Base-by-base conservation (phyloP, 768 basidiomycete genomes). In the Grammothele lineata region DNA sequence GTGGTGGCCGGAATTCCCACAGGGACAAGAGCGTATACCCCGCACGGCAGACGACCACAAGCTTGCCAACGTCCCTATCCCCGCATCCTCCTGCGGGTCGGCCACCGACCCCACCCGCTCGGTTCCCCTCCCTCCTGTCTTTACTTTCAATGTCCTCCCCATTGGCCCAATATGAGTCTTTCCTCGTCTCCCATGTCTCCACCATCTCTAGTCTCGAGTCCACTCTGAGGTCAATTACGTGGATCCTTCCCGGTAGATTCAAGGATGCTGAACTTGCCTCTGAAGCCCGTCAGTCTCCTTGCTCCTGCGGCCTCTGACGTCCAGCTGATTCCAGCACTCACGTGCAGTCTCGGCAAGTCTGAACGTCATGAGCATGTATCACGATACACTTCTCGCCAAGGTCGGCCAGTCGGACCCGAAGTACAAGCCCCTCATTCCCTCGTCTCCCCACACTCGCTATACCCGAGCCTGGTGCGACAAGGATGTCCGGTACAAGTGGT, bases 221-320 rank as follows among this genome's bases (percentile, higher is more conserved):
- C 15, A 82, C 87, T 22, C 67, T 98, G 54, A 76, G 92, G 54
- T 93, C 92, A 32, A 69, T 97, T 48, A 93, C 92, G 37, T 98
- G 94, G 93, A 83, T 98, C 58, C 70, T 98, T 36, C 95, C 95
- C 36, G 94, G 94, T 50, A 79, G 93, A 54, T 97, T 98, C 78
- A 92, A 92, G 68, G 94, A 97, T 75, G 92, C 93, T 37, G 94
- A 97, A 65, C 72, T 98, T 40, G 93, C 90, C 50, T 92, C 92
- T 11, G 95, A 98, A 78, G 81, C 87, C 60, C 73, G 94, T 95
- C 56, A 76, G 92, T 88, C 51, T 45, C 45, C 40, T 51, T 41
- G 40, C n/a, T 47, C 21, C 23, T 47, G 24, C 42, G 37, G 48
- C 36, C 24, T 50, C 27, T 23, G 48, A 35, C 42, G 35, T 51